phyloP scores from a whole-genome alignment of 495 filamentous ascomycete species.

The Neurospora sp. region DNA sequence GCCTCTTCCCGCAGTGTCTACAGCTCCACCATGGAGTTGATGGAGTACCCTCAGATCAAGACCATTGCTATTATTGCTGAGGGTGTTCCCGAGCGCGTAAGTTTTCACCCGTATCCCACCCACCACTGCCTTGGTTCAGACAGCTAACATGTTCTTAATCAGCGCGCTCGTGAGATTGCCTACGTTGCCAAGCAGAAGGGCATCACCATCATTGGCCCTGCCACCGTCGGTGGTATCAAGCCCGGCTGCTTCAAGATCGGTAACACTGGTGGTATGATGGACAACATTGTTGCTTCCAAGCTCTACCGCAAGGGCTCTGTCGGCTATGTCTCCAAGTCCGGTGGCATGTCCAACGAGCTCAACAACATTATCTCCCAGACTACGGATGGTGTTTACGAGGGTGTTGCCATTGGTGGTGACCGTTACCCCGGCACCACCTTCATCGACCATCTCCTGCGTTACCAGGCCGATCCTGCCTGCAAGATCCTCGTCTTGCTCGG shows the following conservation, averaged over 20 bases:
- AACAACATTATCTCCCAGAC: conserved; percentile 97
- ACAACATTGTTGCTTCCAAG: conserved; percentile 99
- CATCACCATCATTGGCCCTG: conserved; percentile 96
- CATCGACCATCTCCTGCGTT: conserved; percentile 94
- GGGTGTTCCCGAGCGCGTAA: conserved; percentile 93
- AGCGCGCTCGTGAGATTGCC: conserved; percentile 95
- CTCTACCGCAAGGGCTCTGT: conserved; percentile 98
- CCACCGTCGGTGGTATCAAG: conserved; percentile 98
- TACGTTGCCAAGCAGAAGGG: conserved; percentile 95
- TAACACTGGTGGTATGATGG: conserved; percentile 99
- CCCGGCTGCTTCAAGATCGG: conserved; percentile 98
- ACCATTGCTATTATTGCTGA: conserved; percentile 98
- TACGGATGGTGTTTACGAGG: conserved; percentile 97
- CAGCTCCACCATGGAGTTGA: conserved; percentile 94
- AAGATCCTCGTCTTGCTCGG: conserved; percentile 93
- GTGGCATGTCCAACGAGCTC: conserved; percentile 99
- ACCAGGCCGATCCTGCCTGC: conserved; percentile 90
- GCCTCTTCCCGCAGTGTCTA: conserved; percentile 97
- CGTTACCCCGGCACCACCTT: conserved; percentile 98
- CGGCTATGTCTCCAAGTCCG: conserved; percentile 98
- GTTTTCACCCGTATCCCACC: conserved; percentile 17
- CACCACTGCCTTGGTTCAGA: not conserved
- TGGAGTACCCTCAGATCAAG: conserved; percentile 94
- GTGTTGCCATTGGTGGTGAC: conserved; percentile 98
- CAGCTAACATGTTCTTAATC: not conserved